Base-by-base conservation (phyloP, 768 basidiomycete genomes). In the Chlorophyllum brunneum region DNA sequence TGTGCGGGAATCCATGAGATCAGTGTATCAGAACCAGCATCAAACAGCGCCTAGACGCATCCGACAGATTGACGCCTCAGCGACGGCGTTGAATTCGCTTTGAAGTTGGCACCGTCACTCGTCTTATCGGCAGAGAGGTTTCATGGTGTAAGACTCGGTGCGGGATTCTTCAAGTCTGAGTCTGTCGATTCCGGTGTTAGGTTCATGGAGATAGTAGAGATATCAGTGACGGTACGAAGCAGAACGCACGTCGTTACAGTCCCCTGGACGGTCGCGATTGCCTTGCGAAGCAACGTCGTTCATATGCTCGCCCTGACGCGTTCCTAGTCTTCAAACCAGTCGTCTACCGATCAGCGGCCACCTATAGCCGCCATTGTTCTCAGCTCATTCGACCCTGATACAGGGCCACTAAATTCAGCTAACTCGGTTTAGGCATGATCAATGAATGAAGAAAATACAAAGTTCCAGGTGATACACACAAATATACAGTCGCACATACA, bases 311-410 rank as follows among this genome's bases (percentile, higher is more conserved):
- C 31, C 16, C 24, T 27, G 4, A 29, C 22, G 7, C 27, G 26
- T 22, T 40, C 29, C 5, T 50, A 37, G 16, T 50, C 48, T 31
- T 50, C 48, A 11, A 40, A 50, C 48, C 48, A n/a, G n/a, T n/a
- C n/a, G n/a, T n/a, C n/a, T n/a, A n/a, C n/a, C n/a, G n/a, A n/a
- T n/a, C n/a, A n/a, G n/a, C n/a, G n/a, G n/a, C n/a, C n/a, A n/a
- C n/a, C n/a, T n/a, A n/a, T n/a, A n/a, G n/a, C n/a, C n/a, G n/a
- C n/a, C n/a, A n/a, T n/a, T n/a, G n/a, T n/a, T n/a, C n/a, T n/a
- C n/a, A n/a, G n/a, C n/a, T n/a, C n/a, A n/a, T n/a, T n/a, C n/a
- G n/a, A n/a, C n/a, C n/a, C n/a, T n/a, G n/a, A n/a, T n/a, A n/a
- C n/a, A n/a, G n/a, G n/a, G n/a, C n/a, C n/a, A n/a, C n/a, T n/a